These are phyloP conservation scores for Populus hybrid DNA, from an alignment of 441 rosid species.

Conservation along the genomic window DNA sequence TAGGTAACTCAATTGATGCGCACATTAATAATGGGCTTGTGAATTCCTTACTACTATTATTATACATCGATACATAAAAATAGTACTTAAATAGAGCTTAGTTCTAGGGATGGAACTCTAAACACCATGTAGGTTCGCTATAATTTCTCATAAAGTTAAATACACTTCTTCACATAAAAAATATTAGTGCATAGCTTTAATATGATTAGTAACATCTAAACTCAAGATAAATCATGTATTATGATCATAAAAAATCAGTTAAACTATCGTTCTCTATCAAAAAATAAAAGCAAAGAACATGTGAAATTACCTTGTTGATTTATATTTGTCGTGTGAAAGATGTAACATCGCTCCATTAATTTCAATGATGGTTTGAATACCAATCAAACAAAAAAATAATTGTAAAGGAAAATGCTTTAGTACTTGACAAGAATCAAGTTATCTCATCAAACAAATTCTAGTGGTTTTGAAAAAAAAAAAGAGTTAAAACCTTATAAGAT, in stretches of 20 bases:
- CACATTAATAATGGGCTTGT: no score
- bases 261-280: not conserved
- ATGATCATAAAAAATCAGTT: not conserved
- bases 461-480: conserved; percentile 62
- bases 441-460: conserved; percentile 90
- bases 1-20: no score
- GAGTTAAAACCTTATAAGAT: conserved; percentile 63
- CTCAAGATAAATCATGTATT: not conserved
- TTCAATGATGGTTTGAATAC: conserved; percentile 51
- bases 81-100: no score
- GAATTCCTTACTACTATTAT: no score
- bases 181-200: no score
- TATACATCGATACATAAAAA: no score
- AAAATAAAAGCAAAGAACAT: no score
- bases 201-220: no score
- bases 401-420: conserved; percentile 48
- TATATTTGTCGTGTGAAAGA: conserved; percentile 56
- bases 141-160: no score
- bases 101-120: no score
- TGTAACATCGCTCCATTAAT: conserved; percentile 52
- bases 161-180: no score
- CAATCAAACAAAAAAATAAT: conserved; percentile 47
- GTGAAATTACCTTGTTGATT: conserved; percentile 57
- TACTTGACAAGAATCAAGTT: conserved; percentile 73
- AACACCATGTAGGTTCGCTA: no score